Evolutionary conservation across 2,329 filamentous ascomycete genomes (phyloP).

Genomic region (Microcyclospora pomicola): DNA sequence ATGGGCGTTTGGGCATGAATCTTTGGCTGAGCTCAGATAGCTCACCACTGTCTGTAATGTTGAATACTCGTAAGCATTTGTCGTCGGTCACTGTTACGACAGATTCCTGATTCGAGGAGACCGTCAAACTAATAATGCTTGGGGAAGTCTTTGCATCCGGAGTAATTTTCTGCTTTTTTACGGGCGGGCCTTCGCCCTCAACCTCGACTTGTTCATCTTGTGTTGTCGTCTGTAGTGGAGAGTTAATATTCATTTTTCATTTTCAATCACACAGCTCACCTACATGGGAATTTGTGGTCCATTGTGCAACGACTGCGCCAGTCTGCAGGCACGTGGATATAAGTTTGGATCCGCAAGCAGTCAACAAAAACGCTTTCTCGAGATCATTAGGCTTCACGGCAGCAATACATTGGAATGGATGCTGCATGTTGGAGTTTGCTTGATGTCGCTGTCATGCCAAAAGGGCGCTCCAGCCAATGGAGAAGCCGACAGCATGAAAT

Average conservation of each 20-base stretch:
- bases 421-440: conserved; percentile 14
- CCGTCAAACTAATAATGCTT: conserved; percentile 54
- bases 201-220: conserved; percentile 4
- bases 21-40: conserved; percentile 59
- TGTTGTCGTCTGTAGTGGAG: background rate
- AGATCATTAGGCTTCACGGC: conserved; percentile 7
- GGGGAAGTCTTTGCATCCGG: conserved; percentile 27
- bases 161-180: conserved; percentile 20
- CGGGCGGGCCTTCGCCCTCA: conserved; percentile 11
- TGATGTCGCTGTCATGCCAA: too few species aligned
- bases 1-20: conserved; percentile 83
- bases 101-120: conserved; percentile 51
- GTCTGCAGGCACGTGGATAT: conserved; percentile 50
- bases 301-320: conserved; percentile 46
- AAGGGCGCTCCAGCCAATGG: too few species aligned
- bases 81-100: conserved; percentile 76
- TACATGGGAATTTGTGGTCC: conserved; percentile 32
- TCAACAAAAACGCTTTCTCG: conserved; percentile 45
- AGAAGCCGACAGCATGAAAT: too few species aligned
- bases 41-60: conserved; percentile 45
- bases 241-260: background rate
- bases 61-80: conserved; percentile 76
- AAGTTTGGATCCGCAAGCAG: conserved; percentile 59
- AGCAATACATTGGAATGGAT: conserved; percentile 30
- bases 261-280: conserved; percentile 1